These are phyloP conservation scores for Pseudocercospora fuligena DNA, from an alignment of 2,329 filamentous ascomycete species.

Conservation along the genomic window DNA sequence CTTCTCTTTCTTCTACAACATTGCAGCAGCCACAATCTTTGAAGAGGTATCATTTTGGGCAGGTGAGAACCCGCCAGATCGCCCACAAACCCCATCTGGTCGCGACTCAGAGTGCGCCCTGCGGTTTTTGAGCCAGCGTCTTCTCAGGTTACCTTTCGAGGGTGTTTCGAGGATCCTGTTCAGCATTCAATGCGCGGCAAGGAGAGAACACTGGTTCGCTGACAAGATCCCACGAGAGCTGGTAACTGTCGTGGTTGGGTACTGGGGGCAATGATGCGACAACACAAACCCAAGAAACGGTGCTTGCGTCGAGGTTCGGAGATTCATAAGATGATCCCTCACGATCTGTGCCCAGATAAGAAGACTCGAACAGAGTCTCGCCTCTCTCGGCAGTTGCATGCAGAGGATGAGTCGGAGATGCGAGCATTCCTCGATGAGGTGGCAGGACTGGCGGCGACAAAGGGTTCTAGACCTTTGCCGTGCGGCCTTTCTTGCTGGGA, in stretches of 20 bases:
- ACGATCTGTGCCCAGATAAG: constrained; percentile 20
- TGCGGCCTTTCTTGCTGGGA: no score
- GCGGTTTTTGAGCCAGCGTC: background rate
- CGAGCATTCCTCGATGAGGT: no score
- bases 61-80: no score
- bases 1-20: no score
- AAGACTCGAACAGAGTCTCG: constrained; percentile 18
- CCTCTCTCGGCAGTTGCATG: background rate
- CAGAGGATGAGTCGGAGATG: no score
- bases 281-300: background rate
- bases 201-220: background rate
- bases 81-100: background rate
- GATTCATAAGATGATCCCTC: background rate
- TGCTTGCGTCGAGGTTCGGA: background rate
- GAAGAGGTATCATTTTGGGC: no score
- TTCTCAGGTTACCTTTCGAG: background rate
- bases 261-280: background rate
- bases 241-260: background rate
- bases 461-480: no score
- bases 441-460: no score
- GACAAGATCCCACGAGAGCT: background rate
- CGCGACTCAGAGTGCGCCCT: background rate
- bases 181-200: background rate
- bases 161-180: background rate
- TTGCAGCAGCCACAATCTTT: no score